Conservation (phyloP, 257 asterid species). For the Solanum acaule region DNA sequence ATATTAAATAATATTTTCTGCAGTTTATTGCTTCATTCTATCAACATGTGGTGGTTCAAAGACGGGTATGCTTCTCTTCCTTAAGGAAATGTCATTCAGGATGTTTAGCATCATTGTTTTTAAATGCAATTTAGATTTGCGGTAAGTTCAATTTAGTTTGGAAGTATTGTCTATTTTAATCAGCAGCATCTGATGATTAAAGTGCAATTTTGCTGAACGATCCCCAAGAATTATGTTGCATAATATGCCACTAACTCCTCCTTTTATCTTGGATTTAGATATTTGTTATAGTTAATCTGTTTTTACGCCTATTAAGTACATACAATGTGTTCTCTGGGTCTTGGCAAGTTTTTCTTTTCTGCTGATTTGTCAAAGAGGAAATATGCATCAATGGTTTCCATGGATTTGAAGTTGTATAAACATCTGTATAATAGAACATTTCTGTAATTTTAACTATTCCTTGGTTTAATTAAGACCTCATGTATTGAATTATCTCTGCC, state of each 20-base stretch:
- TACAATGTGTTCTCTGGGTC: background rate
- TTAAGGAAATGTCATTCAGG: background rate
- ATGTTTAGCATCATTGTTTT: background rate
- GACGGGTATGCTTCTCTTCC: slow-evolving; percentile 56
- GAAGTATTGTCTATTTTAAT: background rate
- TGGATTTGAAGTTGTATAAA: background rate
- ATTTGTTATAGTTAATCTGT: background rate
- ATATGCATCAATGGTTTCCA: background rate
- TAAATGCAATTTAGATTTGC: background rate
- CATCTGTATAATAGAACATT: background rate
- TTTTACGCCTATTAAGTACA: background rate
- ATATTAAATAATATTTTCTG: slow-evolving; percentile 7
- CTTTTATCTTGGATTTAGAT: background rate
- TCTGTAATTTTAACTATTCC: background rate
- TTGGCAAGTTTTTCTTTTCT: background rate
- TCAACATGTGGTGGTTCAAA: slow-evolving; percentile 91
- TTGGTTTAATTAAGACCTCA: background rate
- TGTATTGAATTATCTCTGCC: background rate
- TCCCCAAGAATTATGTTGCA: background rate
- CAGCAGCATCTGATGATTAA: background rate
- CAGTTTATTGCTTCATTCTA: slow-evolving; percentile 96
- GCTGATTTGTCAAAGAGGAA: background rate
- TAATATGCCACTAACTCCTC: background rate
- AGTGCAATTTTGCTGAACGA: background rate
- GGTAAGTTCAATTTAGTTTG: background rate